These are phyloP conservation scores for Rhodosporidiobolus odoratus DNA, from an alignment of 768 basidiomycete genomes.

Conservation along the genomic window DNA sequence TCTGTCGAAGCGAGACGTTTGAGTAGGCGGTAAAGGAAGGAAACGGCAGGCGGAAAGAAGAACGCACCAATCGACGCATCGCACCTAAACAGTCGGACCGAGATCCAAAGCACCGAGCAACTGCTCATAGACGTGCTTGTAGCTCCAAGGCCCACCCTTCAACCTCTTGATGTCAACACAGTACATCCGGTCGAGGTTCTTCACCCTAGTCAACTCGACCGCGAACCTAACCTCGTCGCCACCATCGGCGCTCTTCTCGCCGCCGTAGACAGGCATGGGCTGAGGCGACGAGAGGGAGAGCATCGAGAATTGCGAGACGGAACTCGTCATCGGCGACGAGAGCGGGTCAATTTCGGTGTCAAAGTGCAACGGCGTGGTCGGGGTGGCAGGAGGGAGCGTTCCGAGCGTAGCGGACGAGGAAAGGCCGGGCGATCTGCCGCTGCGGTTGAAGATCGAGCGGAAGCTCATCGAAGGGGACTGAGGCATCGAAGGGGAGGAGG, in stretches of 20 bases:
- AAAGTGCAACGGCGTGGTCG: slow-evolving; percentile 1
- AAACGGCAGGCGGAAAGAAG: not conserved
- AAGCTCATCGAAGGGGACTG: slow-evolving; percentile 39
- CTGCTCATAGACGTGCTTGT: slow-evolving; percentile 47
- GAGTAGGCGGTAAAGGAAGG: not conserved
- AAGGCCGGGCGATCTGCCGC: slow-evolving; percentile 2
- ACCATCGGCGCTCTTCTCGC: slow-evolving; percentile 63
- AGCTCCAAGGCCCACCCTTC: slow-evolving; percentile 64
- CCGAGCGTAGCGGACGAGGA: slow-evolving; percentile 1
- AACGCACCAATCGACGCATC: not conserved
- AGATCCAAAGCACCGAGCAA: slow-evolving; percentile 17
- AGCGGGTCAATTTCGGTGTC: slow-evolving; percentile 20
- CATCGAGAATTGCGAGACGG: slow-evolving; percentile 25
- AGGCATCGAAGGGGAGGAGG: slow-evolving; percentile 14
- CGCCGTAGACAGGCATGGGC: slow-evolving; percentile 64
- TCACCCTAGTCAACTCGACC: slow-evolving; percentile 84
- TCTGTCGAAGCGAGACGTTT: not conserved
- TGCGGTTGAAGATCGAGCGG: slow-evolving; percentile 26
- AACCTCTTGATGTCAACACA: slow-evolving; percentile 85
- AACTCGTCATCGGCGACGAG: slow-evolving; percentile 27
- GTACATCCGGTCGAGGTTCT: slow-evolving; percentile 82
- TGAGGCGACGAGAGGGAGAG: slow-evolving; percentile 39
- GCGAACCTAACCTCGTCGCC: slow-evolving; percentile 96
- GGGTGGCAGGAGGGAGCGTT: not conserved
- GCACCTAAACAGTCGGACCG: not conserved